A percentile compares a stretch with the other conserved stretches of the same genome.
phyloP scores from a whole-genome alignment of 1,284 basidiomycete species.

The Rhodotorula sp. region DNA sequence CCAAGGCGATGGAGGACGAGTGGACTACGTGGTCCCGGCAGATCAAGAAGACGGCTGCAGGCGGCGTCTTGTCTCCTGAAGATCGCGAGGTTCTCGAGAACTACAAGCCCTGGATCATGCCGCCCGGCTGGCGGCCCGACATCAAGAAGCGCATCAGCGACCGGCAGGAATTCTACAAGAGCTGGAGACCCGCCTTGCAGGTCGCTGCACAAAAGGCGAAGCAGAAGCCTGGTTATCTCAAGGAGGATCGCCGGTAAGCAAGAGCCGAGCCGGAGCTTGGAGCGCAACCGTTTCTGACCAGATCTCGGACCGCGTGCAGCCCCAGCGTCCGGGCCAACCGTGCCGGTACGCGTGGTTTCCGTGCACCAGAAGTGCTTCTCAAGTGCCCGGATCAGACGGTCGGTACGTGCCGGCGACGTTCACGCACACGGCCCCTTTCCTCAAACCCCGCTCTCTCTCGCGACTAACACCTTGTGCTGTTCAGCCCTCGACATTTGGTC shows the following conservation, averaged over 20 bases:
- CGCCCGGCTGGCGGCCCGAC: constrained; percentile 16
- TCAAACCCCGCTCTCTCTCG: not conserved
- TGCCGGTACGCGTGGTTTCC: constrained; percentile 93
- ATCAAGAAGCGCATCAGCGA: constrained; percentile 34
- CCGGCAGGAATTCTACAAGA: constrained; percentile 39
- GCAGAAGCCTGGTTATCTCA: constrained; percentile 50
- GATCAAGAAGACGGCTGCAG: not conserved
- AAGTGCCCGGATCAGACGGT: constrained; percentile 94
- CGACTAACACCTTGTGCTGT: not conserved
- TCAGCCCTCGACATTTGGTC: constrained; percentile 96
- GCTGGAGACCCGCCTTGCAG: constrained; percentile 54
- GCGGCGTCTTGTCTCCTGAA: not conserved
- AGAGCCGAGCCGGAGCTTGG: too few species aligned
- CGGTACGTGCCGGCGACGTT: constrained; percentile 61
- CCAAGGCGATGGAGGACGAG: constrained; percentile 15
- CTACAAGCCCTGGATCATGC: constrained; percentile 28
- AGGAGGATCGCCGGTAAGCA: constrained; percentile 50
- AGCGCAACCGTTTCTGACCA: not conserved
- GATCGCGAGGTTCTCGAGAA: not conserved
- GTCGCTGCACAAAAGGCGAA: constrained; percentile 51
- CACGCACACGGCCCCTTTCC: not conserved
- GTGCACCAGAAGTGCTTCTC: constrained; percentile 91
- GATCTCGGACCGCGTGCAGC: constrained; percentile 28
- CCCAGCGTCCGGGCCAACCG: constrained; percentile 90
- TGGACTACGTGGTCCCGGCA: constrained; percentile 6